Evolutionary conservation across 129 eudicot species (phyloP).

Genomic region (Flaveria linearis): DNA sequence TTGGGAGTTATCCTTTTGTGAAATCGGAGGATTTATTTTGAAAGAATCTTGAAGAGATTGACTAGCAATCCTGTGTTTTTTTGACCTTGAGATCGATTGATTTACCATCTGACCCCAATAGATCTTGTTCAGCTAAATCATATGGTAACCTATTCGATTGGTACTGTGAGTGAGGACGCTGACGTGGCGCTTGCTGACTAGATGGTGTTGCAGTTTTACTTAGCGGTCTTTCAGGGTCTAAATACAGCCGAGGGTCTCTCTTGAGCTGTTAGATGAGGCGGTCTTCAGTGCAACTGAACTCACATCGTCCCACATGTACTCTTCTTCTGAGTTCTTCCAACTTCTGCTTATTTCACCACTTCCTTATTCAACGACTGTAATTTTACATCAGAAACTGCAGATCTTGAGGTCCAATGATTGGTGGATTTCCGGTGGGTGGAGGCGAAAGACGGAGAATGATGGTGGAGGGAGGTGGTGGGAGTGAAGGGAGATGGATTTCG

Average conservation of each 20-base stretch:
- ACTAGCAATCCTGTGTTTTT: constrained; percentile 28
- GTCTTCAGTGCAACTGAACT: constrained; percentile 46
- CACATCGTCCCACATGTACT: constrained; percentile 81
- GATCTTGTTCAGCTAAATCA: constrained; percentile 43
- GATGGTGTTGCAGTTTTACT: constrained; percentile 42
- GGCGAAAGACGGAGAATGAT: too few species aligned
- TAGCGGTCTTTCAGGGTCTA: constrained; percentile 56
- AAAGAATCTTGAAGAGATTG: constrained; percentile 46
- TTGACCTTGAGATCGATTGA: constrained; percentile 34
- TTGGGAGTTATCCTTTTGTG: constrained; percentile 29
- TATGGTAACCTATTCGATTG: constrained; percentile 34
- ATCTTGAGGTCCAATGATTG: constrained; percentile 33
- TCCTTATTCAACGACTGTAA: constrained; percentile 43
- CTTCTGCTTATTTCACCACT: constrained; percentile 49
- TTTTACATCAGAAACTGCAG: constrained; percentile 39
- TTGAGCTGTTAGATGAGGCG: constrained; percentile 33
- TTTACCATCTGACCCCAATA: constrained; percentile 42
- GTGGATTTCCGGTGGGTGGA: too few species aligned
- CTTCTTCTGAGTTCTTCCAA: constrained; percentile 86
- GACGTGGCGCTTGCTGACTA: constrained; percentile 41
- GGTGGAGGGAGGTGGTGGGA: too few species aligned
- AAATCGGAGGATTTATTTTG: constrained; percentile 35
- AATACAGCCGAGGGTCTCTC: constrained; percentile 52
- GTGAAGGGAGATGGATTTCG: too few species aligned
- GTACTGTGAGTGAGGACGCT: constrained; percentile 49